Base-by-base conservation (phyloP, 768 basidiomycete species). In the Phylloporus rhodoxanthus region DNA sequence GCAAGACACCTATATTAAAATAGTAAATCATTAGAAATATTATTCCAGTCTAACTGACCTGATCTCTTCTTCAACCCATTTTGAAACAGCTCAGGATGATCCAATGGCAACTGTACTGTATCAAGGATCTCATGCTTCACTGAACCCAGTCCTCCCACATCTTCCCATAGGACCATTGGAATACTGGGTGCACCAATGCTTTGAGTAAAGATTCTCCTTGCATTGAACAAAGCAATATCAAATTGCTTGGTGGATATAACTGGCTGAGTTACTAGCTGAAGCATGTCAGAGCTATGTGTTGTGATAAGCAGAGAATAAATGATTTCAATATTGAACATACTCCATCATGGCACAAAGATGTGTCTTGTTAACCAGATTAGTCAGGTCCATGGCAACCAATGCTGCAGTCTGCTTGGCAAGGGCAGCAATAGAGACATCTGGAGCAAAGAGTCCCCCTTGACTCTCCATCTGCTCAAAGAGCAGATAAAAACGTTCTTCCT, bases 171-270 rank as follows among this genome's bases (percentile, higher is more conserved):
- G 1, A 99, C 93, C 54, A 77, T 86, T 1, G 96, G 96, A 30
- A 99, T 99, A 57, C 87, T 93, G 0, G 96, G 96, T 21, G 92
- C 91, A n/a, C 94, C 95, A 52, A 98, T 95, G 61, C 79, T 91
- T 63, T 93, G 90, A 8, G 90, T 87, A 66, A 94, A 94, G 0
- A 86, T 78, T 9, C 78, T 70, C 47, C 92, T 75, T 11, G 87
- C 86, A 52, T 82, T 78, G 11, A 75, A 73, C 17, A 98, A 73
- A 0, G 91, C 91, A 14, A 57, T 49, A 4, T 85, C 78, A 58
- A 98, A 85, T 61, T 97, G 91, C 36, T 72, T 72, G 0, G 75
- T 73, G 17, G 58, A 60, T n/a, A 65, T 32, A 5, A 55, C 45
- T 47, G 45, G 50, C 23, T 25, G 71, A 37, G 32, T 20, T 15